Conservation (phyloP, 2,329 filamentous ascomycete species). For the Pseudogymnoascus sp. region DNA sequence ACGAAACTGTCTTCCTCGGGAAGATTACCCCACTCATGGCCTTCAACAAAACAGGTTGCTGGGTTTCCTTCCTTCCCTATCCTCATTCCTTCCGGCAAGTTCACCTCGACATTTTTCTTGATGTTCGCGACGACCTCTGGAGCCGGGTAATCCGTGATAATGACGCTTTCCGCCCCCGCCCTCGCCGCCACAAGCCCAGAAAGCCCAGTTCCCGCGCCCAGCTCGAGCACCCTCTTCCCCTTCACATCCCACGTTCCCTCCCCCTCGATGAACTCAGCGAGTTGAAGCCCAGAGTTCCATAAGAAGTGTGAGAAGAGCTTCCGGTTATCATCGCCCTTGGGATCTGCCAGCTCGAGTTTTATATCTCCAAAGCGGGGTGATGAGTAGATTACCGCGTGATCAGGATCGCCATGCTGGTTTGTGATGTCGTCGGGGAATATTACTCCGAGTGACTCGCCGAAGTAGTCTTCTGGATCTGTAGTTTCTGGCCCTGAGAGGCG, state of each 20-base stretch:
- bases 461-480: conserved; percentile 50
- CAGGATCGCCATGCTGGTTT: conserved; percentile 55
- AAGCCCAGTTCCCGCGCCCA: conserved; percentile 59
- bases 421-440: conserved; percentile 63
- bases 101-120: conserved; percentile 47
- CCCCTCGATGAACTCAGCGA: conserved; percentile 49
- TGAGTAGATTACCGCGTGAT: conserved; percentile 50
- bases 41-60: conserved; percentile 40
- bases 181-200: conserved; percentile 44
- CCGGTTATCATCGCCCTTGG: conserved; percentile 44
- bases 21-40: conserved; percentile 59
- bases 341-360: conserved; percentile 33
- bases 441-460: conserved; percentile 51
- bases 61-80: conserved; percentile 17
- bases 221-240: conserved; percentile 50
- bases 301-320: conserved; percentile 64
- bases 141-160: conserved; percentile 63
- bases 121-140: conserved; percentile 52
- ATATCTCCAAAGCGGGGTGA: conserved; percentile 35
- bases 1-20: conserved; percentile 15
- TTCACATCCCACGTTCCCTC: conserved; percentile 39
- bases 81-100: conserved; percentile 31
- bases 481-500: conserved; percentile 32
- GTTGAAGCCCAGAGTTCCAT: conserved; percentile 58
- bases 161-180: conserved; percentile 43